Percentiles rank a stretch among this genome's conserved stretches.
Conservation (phyloP, 768 basidiomycete genomes). For the Daedaleopsis nitida region DNA sequence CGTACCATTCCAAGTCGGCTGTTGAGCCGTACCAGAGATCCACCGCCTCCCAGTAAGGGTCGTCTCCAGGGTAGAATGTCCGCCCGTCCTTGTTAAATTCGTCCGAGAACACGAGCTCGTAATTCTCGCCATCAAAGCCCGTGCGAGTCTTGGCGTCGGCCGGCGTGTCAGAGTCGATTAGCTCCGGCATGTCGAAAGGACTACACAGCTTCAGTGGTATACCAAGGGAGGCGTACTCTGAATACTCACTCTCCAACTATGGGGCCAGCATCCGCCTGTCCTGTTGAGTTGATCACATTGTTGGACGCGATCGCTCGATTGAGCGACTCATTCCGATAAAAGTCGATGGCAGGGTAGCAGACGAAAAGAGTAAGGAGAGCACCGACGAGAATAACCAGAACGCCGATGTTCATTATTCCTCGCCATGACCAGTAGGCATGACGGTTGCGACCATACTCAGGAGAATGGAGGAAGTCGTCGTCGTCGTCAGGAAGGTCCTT, state of each 20-base stretch:
- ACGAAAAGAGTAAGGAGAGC: slow-evolving; percentile 76
- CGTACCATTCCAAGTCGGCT: slow-evolving; percentile 75
- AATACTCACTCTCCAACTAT: slow-evolving; percentile 1
- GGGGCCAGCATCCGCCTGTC: slow-evolving; percentile 52
- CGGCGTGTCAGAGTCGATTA: slow-evolving; percentile 78
- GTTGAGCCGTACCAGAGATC: slow-evolving; percentile 77
- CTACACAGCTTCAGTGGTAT: slow-evolving; percentile 8
- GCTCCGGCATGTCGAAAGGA: slow-evolving; percentile 47
- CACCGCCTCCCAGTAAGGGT: slow-evolving; percentile 71
- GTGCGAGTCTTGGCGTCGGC: slow-evolving; percentile 53
- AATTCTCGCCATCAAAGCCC: slow-evolving; percentile 72
- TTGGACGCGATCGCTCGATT: slow-evolving; percentile 60
- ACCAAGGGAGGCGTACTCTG: background rate
- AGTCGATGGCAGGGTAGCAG: slow-evolving; percentile 74
- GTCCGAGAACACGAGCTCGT: slow-evolving; percentile 68
- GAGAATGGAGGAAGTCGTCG: slow-evolving; percentile 79
- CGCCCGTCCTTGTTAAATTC: slow-evolving; percentile 61
- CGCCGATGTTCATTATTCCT: slow-evolving; percentile 68
- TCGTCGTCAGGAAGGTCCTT: slow-evolving; percentile 57
- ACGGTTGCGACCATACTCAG: slow-evolving; percentile 36
- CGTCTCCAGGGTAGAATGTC: slow-evolving; percentile 60
- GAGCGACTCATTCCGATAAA: slow-evolving; percentile 41
- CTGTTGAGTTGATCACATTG: slow-evolving; percentile 64
- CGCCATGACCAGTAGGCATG: slow-evolving; percentile 44
- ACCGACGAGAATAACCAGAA: slow-evolving; percentile 62